Evolutionary conservation across 2,329 filamentous ascomycete species (phyloP), one percentile per base, ranked within the genome.

Genomic region (Beauveria varroae): DNA sequence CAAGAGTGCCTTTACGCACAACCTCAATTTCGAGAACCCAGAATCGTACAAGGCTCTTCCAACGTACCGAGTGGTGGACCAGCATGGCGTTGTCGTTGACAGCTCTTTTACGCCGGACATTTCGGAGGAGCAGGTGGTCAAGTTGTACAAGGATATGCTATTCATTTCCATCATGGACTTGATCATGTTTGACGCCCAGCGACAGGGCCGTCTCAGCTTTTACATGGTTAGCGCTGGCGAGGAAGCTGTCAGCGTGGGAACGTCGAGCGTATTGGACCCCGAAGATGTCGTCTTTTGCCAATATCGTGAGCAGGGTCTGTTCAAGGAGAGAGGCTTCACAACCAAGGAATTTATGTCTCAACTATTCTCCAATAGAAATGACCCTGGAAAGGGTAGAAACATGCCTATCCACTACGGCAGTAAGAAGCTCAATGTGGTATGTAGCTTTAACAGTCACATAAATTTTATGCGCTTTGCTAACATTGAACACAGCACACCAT

Each of bases 361-460:
- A 73, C 77, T 99, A 9, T 97, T 98, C 76, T 86, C 93, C 22
- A 98, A 96, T 71, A 83, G 79, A 60, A 84, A 91, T 65, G 95
- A 99, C 68, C 74, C 81, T 0, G 93, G 93, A 1, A 83, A 81
- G 63, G 95, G 93, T 1, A 86, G 93, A 64, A 98, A 96, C 69
- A 99, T 99, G 95, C 95, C 95, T 0, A 90, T 98, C 16, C 95
- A 99, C 75, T 99, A 98, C 70, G 93, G 93, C 52, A 92, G 89
- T 73, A 85, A 81, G 62, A 86, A 90, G 65, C 79, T 96, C 62
- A 91, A 96, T 67, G 92, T 96, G 69, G 89, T 93, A 72, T 72
- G 84, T 78, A 24, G 16, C 10, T n/a, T 55, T 2, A 3, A 26
- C 18, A 14, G 3, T 46, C 24, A 37, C 41, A n/a, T 8, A 10